Evolutionary conservation across 2,329 filamentous ascomycete species (phyloP).

Genomic region (Ophidiomyces ophidiicola): DNA sequence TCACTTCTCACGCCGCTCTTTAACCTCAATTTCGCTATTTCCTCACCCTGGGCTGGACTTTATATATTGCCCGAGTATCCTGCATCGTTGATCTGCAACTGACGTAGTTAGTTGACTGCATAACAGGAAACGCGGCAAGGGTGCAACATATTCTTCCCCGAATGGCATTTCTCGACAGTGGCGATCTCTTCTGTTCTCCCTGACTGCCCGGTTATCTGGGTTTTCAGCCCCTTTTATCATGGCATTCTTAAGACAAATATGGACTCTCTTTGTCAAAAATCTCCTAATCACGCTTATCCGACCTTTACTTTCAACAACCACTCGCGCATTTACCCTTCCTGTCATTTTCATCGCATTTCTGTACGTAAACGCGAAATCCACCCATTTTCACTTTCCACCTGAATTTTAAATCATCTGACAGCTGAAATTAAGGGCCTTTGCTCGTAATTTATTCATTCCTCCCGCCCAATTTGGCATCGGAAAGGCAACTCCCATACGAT

Average conservation of each 20-base stretch:
- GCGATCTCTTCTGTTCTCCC: too few species aligned
- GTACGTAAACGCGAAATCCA: constrained; percentile 15
- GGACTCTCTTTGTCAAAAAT: constrained; percentile 47
- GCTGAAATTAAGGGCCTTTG: constrained; percentile 45
- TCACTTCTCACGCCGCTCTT: too few species aligned
- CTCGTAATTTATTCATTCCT: constrained; percentile 71
- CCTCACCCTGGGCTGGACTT: too few species aligned
- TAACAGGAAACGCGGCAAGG: too few species aligned
- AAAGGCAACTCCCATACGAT: constrained; percentile 46
- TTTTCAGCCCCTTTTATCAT: constrained; percentile 4
- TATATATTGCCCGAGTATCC: too few species aligned
- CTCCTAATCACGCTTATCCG: constrained; percentile 43
- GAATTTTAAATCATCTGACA: not conserved
- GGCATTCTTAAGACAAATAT: constrained; percentile 39
- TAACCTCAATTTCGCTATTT: too few species aligned
- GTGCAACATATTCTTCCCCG: too few species aligned
- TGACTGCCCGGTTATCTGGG: too few species aligned
- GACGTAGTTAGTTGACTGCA: too few species aligned
- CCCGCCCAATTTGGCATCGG: constrained; percentile 66
- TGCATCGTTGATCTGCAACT: too few species aligned
- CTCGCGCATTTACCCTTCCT: constrained; percentile 46
- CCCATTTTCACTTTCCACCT: not conserved
- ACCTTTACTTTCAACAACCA: constrained; percentile 42
- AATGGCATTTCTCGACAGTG: too few species aligned
- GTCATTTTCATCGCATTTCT: constrained; percentile 42